A percentile compares a stretch with the other conserved stretches of the same genome.
Evolutionary conservation across 2,329 filamentous ascomycete genomes (phyloP).

Genomic region (Fusarium guadeloupense): DNA sequence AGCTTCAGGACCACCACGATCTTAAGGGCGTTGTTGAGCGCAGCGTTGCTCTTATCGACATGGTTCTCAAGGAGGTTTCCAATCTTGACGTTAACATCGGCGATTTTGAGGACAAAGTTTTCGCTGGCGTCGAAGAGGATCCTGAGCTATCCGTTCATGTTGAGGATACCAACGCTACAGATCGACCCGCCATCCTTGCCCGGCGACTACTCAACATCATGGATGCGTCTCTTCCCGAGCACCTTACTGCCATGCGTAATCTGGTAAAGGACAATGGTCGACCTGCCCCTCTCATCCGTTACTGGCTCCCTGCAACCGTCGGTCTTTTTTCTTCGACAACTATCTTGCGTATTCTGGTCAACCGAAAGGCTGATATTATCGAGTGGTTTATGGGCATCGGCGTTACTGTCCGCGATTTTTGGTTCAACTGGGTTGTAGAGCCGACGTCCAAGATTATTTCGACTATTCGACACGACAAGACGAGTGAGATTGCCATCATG

Average conservation of each 20-base stretch:
- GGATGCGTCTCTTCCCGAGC: constrained; percentile 71
- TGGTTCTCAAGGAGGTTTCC: constrained; percentile 78
- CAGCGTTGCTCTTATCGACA: constrained; percentile 86
- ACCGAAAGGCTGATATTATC: constrained; percentile 78
- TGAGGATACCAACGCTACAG: constrained; percentile 55
- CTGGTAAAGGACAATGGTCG: constrained; percentile 74
- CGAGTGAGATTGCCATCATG: constrained; percentile 96
- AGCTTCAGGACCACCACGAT: constrained; percentile 59
- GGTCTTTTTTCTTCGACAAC: constrained; percentile 86
- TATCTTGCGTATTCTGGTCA: constrained; percentile 79
- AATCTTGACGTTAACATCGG: constrained; percentile 68
- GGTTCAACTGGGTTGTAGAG: constrained; percentile 94
- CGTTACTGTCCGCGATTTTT: constrained; percentile 84
- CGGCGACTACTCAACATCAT: constrained; percentile 76
- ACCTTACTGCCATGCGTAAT: constrained; percentile 64
- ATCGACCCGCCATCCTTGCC: constrained; percentile 69
- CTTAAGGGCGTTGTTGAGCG: constrained; percentile 79
- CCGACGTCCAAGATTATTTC: constrained; percentile 83
- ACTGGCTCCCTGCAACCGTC: constrained; percentile 82
- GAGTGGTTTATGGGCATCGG: constrained; percentile 84
- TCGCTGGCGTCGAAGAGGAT: constrained; percentile 69
- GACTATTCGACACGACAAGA: constrained; percentile 92
- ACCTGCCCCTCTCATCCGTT: constrained; percentile 78
- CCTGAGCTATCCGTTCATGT: constrained; percentile 64
- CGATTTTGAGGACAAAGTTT: constrained; percentile 73